Base-by-base conservation (phyloP, 495 filamentous ascomycete genomes). In the Staphylotrichum tortipilum region DNA sequence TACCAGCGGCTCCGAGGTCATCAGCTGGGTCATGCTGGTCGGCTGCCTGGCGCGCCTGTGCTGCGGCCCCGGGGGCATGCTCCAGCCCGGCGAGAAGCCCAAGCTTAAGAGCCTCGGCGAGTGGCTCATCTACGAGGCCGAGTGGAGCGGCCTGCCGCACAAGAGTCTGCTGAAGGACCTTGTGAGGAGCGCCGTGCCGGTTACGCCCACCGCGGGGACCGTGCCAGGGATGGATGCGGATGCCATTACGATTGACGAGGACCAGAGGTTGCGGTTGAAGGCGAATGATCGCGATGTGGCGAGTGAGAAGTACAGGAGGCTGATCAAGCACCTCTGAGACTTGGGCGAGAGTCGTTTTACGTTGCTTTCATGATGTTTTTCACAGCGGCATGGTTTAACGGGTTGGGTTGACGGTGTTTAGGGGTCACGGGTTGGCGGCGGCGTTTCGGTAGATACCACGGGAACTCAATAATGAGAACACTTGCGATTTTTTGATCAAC, bases 41-140 rank as follows among this genome's bases (percentile, higher is more conserved):
- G 60, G 48, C 4, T 63, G 60, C 40, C 59, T 65, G 15, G 60
- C 60, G 17, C 38, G 56, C 9, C 14, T 65, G 33, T 52, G 49
- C 29, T 61, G 58, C 43, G 44, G 39, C 7, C 34, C 42, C 17
- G 56, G 45, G 18, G 47, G 41, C 38, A 21, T 33, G 2, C 39
- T 63, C 40, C 42, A 53, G 12, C 44, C 55, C 3, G 36, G 33
- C n/a, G 34, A 43, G 8, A 34, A 30, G 31, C 51, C 58, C 12
- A 36, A 45, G 34, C 28, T 63, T 3, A 45, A 55, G 40, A 56
- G 62, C 8, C 57, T 70, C 8, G 58, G 56, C 7, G 65, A 63
- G 42, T 68, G 61, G 58, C 49, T 71, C 39, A 31, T 59, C 19
- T 67, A 68, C 17, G 67, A 72, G 33, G 59, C 67, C 14, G 34